phyloP scores from a whole-genome alignment of 345 rosid genomes.

The Carallia pectinifolia region DNA sequence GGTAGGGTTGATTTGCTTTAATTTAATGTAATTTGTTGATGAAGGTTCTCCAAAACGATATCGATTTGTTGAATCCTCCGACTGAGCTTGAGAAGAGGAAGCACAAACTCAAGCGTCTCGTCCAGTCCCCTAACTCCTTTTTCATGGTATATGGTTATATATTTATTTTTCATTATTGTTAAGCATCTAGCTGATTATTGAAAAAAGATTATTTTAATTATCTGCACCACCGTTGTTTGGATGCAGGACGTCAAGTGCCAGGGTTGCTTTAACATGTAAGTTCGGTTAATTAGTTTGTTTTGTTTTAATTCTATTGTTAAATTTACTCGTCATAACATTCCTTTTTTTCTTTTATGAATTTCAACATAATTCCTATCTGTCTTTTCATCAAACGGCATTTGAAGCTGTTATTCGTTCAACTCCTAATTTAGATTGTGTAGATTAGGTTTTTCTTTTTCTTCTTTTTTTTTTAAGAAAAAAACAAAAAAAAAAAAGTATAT shows the following conservation, averaged over 20 bases:
- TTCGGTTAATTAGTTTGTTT: neutral
- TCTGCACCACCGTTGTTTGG: neutral
- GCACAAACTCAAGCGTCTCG: conserved; percentile 1
- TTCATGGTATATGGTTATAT: neutral
- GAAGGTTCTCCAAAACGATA: conserved; percentile 23
- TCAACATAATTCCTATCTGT: too few relatives aligned
- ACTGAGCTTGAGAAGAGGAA: conserved; percentile 11
- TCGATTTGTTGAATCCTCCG: conserved; percentile 17
- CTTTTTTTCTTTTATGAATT: too few relatives aligned
- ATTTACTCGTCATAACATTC: too few relatives aligned
- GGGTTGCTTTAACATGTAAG: neutral
- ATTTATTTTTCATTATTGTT: neutral
- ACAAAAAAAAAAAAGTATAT: too few relatives aligned
- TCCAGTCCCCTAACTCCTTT: neutral
- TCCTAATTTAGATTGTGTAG: neutral
- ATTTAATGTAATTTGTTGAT: neutral
- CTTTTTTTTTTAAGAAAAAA: too few relatives aligned
- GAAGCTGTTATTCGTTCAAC: too few relatives aligned
- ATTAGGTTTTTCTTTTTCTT: neutral
- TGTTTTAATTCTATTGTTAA: too few relatives aligned
- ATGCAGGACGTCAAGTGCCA: neutral
- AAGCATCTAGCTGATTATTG: neutral
- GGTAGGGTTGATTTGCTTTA: neutral
- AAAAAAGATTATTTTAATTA: neutral
- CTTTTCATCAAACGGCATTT: too few relatives aligned